Evolutionary conservation across 768 basidiomycete species (phyloP).

Genomic region (Cystobasidiopsis lactophilus): DNA sequence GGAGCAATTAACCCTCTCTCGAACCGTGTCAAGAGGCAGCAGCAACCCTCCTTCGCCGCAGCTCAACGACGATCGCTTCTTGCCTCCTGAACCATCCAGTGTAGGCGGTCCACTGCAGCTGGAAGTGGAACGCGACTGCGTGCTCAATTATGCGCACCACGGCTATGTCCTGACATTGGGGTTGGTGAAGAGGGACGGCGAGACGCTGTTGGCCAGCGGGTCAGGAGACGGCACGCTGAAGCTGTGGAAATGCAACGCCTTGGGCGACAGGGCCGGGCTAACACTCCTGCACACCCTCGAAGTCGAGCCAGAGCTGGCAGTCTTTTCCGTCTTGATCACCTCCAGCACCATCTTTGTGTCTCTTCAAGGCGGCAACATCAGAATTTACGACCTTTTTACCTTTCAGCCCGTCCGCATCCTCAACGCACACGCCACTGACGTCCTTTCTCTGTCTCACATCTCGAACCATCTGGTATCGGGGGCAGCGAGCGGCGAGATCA

Average conservation of each 20-base stretch:
- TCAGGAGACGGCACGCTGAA: conserved; percentile 83
- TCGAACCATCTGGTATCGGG: conserved; percentile 35
- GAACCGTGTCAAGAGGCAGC: neutral
- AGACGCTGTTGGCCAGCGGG: conserved; percentile 46
- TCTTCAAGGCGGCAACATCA: conserved; percentile 80
- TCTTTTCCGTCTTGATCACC: conserved; percentile 50
- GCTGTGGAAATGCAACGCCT: conserved; percentile 26
- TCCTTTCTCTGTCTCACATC: conserved; percentile 55
- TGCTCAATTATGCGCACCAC: conserved; percentile 73
- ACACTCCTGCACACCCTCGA: neutral
- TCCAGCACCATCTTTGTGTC: conserved; percentile 76
- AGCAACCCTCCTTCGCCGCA: neutral
- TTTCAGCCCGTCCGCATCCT: conserved; percentile 66
- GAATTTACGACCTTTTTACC: conserved; percentile 75
- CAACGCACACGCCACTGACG: conserved; percentile 67
- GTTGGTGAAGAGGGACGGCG: conserved; percentile 18
- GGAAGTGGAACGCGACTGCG: conserved; percentile 17
- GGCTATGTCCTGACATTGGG: conserved; percentile 64
- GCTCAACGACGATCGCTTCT: neutral
- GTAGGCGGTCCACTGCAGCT: neutral
- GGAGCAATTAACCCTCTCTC: too few relatives aligned
- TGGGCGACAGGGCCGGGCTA: conserved; percentile 7
- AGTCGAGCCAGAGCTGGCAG: conserved; percentile 40
- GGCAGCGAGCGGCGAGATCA: conserved; percentile 39
- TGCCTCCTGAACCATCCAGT: neutral